Base-by-base conservation (phyloP, 192 early-diverging fungal genomes). In the Rhizophagus sp. region DNA sequence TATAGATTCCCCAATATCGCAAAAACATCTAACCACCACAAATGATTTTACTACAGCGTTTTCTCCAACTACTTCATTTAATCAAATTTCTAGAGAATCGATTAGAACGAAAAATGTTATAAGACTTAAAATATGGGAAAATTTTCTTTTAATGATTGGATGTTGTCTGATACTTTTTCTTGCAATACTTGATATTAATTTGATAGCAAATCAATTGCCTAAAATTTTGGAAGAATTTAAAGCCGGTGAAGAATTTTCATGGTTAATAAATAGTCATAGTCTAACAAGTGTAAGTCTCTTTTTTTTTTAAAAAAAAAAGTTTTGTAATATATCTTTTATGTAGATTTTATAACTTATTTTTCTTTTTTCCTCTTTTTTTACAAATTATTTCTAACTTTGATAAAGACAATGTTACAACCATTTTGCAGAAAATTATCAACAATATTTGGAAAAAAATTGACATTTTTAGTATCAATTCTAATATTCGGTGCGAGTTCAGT, bases 251-350 rank as follows among this genome's bases (percentile, higher is more conserved):
- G 84, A 91, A 73, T 88, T 93, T 61, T 85, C 91, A 6, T 97
- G 96, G 96, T 90, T 97, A 52, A 94, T 91, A 36, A 91, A 88
- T 15, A 86, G 89, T 62, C 95, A 92, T 73, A 76, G 19, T 41
- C 12, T 76, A 24, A 17, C 57, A 76, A 39, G 34, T 24, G 74
- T 76, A 76, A 76, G 74, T 63, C 44, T 47, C 44, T 47, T 1
- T 47, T 47, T 47, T 47, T 12, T 47, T 47, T 47, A 12, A 41
- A 41, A 41, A 41, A 39, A 41, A 7, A 41, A 41, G 4, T 11
- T 47, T 47, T 12, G 11, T n/a, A 63, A 41, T 63, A 24, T 66
- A 27, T 66, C 17, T 15, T 66, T n/a, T 66, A 27, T 66, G 5
- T 66, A 33, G 22, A 41, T 41, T 66, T 66, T 1, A 30, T 66